phyloP scores from a whole-genome alignment of 2,329 filamentous ascomycete species.

The Colletotrichum neosansevieriae region DNA sequence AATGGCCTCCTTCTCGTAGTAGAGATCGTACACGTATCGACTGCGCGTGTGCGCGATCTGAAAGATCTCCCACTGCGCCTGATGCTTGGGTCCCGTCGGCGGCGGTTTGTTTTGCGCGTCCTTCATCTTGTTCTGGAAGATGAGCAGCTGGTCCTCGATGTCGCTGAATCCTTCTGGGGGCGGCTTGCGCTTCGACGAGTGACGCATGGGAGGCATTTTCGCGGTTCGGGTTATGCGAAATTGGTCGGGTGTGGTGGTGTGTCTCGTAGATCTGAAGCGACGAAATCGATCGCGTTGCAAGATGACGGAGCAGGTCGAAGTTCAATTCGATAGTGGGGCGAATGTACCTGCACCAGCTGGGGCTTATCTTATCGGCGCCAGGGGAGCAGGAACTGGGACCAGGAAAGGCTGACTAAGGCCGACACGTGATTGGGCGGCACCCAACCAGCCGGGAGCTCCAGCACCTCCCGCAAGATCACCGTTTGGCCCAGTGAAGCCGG shows the following conservation, averaged over 20 bases:
- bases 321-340: slow-evolving; percentile 25
- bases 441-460: slow-evolving; percentile 21
- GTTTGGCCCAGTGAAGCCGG: slow-evolving; percentile 16
- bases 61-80: slow-evolving; percentile 97
- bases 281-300: slow-evolving; percentile 2
- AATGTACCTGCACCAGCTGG: not conserved
- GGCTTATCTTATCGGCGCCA: not conserved
- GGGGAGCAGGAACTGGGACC: not conserved
- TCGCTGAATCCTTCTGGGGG: slow-evolving; percentile 89
- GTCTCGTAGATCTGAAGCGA: too few relatives aligned
- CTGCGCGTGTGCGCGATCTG: slow-evolving; percentile 94
- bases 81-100: slow-evolving; percentile 84
- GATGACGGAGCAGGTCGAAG: slow-evolving; percentile 12
- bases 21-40: slow-evolving; percentile 96
- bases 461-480: slow-evolving; percentile 34
- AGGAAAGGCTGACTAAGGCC: slow-evolving; percentile 33
- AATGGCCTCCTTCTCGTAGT: slow-evolving; percentile 98
- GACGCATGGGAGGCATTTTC: slow-evolving; percentile 81
- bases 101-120: slow-evolving; percentile 92
- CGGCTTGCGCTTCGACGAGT: slow-evolving; percentile 81
- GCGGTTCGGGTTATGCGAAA: not conserved
- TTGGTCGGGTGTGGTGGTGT: not conserved
- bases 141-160: slow-evolving; percentile 86
- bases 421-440: slow-evolving; percentile 38
- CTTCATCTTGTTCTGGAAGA: slow-evolving; percentile 93